Conservation (phyloP, 2,329 filamentous ascomycete genomes). For the Pseudogymnoascus sp. region DNA sequence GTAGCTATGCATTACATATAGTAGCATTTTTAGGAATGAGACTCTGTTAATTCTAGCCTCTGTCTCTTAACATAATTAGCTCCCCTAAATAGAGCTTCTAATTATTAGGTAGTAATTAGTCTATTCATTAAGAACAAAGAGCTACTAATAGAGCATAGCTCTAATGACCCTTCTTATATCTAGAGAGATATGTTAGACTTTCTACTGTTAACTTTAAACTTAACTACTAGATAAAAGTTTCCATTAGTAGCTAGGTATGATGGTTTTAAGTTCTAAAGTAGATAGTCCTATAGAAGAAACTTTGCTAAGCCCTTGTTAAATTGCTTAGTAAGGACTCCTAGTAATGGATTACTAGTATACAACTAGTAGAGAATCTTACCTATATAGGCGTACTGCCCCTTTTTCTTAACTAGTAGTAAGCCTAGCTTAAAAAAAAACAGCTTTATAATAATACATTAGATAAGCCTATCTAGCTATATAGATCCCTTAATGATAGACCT, state of each 20-base stretch:
- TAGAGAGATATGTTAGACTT: conserved; percentile 5
- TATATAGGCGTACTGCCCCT: conserved; percentile 8
- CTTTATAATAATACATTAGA: conserved; percentile 10
- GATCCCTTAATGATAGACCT: not conserved
- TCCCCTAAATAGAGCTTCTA: not conserved
- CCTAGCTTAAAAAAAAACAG: conserved; percentile 15
- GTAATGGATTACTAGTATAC: no score
- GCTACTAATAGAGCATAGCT: conserved; percentile 12
- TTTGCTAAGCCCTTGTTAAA: no score
- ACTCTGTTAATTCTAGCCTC: no score
- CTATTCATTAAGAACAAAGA: conserved; percentile 11
- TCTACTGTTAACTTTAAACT: not conserved
- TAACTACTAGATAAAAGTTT: not conserved
- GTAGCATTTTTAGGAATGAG: no score
- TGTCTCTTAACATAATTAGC: no score
- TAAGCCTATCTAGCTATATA: conserved; percentile 8
- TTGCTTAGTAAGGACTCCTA: no score
- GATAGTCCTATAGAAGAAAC: no score
- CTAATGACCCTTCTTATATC: conserved; percentile 5
- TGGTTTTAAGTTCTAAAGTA: no score
- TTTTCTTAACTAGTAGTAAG: not conserved
- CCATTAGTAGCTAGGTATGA: not conserved
- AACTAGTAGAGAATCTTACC: conserved; percentile 11
- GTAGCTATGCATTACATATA: no score
- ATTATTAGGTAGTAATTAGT: conserved; percentile 8